Base-by-base conservation (phyloP, 75 land plant genomes). In the Azolla pinnata region DNA sequence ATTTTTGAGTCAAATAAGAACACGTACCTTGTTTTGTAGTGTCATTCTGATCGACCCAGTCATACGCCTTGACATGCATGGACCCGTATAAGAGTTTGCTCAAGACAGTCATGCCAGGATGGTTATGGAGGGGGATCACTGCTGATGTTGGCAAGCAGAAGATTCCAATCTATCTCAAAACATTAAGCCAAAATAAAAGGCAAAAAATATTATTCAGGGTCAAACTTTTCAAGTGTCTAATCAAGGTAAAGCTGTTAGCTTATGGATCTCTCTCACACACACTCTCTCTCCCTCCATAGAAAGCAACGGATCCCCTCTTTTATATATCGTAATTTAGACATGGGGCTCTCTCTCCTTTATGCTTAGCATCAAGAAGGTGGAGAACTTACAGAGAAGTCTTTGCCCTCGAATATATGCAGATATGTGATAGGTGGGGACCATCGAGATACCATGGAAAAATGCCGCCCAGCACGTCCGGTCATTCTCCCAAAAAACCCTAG, bases 31-130 rank as follows among this genome's bases (percentile, higher is more conserved):
- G 62, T 33, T 44, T 64, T 31, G 58, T 69, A 12, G 52, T 35
- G 9, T 26, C 57, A 29, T 10, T 26, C 10, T 81, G 85, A 31
- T 87, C 81, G n/a, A 78, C 64, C 95, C 89, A 91, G 59, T 91
- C 95, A 65, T 84, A 91, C 0, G 86, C 79, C 62, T 74, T 80
- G 5, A 91, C 82, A 69, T 91, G 97, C 83, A 91, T 53, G 31
- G 93, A 77, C 5, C 95, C 97, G 67, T 88, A 82, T 2, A 91
- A 80, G 46, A 91, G 61, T 59, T 82, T 88, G 81, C 89, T 91
- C n/a, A 91, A 76, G 23, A 91, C 97, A 14, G 84, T 84, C 97
- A 91, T 91, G 48, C 82, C 89, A 54, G 82, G 89, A 78, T 91
- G 97, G 38, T 88, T 78, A 59, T 91, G 97, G 21, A 91, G 84